phyloP scores from a whole-genome alignment of 768 basidiomycete genomes.

The Kwoniella europaea region DNA sequence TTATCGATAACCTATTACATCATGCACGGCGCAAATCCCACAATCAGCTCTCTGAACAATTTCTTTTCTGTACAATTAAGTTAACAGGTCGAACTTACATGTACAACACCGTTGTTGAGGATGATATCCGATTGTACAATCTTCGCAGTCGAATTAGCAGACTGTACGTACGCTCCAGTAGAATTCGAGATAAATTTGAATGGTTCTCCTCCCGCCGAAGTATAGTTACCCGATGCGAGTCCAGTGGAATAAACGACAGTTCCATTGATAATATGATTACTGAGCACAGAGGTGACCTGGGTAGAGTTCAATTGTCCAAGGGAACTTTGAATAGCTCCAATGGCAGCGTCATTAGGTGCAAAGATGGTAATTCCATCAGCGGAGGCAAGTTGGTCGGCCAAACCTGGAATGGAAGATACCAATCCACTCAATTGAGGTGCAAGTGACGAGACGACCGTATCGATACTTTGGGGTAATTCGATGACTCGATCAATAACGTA shows the following conservation, averaged over 20 bases:
- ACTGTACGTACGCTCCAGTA: slow-evolving; percentile 66
- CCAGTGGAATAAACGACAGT: slow-evolving; percentile 69
- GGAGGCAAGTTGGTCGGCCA: slow-evolving; percentile 59
- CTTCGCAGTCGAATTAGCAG: slow-evolving; percentile 62
- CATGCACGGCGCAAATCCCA: not conserved
- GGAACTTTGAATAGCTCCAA: slow-evolving; percentile 59
- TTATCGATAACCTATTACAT: slow-evolving; percentile 51
- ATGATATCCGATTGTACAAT: slow-evolving; percentile 69
- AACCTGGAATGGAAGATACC: slow-evolving; percentile 57
- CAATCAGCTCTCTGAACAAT: not conserved
- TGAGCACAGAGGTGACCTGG: slow-evolving; percentile 62
- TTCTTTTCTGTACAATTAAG: too few species aligned
- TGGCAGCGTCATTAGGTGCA: slow-evolving; percentile 66
- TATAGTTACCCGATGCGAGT: slow-evolving; percentile 60
- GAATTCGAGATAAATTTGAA: slow-evolving; percentile 65
- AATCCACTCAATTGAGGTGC: slow-evolving; percentile 61
- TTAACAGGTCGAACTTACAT: slow-evolving; percentile 53
- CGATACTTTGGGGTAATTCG: slow-evolving; percentile 63
- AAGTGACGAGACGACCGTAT: slow-evolving; percentile 59
- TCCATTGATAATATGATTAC: slow-evolving; percentile 76
- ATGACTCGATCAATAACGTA: slow-evolving; percentile 60
- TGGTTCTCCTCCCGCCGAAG: slow-evolving; percentile 67
- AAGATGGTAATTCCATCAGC: slow-evolving; percentile 70
- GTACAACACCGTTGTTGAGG: slow-evolving; percentile 71
- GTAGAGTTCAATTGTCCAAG: slow-evolving; percentile 62